Conservation (phyloP, 2,329 filamentous ascomycete genomes). For the Balansia obtecta region DNA sequence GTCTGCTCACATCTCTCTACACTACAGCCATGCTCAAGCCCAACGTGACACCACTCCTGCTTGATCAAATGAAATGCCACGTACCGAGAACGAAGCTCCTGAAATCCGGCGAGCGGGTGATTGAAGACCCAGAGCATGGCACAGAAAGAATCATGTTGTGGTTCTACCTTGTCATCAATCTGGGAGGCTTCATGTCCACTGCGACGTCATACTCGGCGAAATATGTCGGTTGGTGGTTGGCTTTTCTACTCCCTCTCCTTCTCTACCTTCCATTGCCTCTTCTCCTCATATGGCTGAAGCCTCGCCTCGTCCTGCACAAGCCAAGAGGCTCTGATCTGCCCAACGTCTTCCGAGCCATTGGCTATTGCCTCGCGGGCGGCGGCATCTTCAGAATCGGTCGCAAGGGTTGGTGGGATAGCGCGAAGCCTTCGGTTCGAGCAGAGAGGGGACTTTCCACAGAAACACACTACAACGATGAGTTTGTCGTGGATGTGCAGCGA, state of each 20-base stretch:
- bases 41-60: constrained; percentile 56
- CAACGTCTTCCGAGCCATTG: constrained; percentile 44
- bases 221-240: constrained; percentile 38
- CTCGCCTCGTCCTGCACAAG: constrained; percentile 41
- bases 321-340: constrained; percentile 55
- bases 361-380: constrained; percentile 38
- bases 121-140: constrained; percentile 55
- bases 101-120: constrained; percentile 47
- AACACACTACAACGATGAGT: constrained; percentile 46
- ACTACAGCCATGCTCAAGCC: constrained; percentile 49
- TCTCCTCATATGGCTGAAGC: constrained; percentile 43
- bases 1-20: no score
- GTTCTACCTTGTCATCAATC: constrained; percentile 43
- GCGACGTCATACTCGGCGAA: constrained; percentile 40
- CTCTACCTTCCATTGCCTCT: constrained; percentile 48
- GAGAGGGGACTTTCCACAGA: constrained; percentile 34
- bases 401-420: constrained; percentile 44
- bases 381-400: constrained; percentile 39
- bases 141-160: constrained; percentile 55
- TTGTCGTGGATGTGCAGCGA: constrained; percentile 53
- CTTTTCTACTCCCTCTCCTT: constrained; percentile 30
- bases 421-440: constrained; percentile 39
- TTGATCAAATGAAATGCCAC: constrained; percentile 50
- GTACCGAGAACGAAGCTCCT: constrained; percentile 25
- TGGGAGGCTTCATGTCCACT: constrained; percentile 39